Conservation (phyloP, 2,329 filamentous ascomycete genomes). For the Talaromyces sp. region DNA sequence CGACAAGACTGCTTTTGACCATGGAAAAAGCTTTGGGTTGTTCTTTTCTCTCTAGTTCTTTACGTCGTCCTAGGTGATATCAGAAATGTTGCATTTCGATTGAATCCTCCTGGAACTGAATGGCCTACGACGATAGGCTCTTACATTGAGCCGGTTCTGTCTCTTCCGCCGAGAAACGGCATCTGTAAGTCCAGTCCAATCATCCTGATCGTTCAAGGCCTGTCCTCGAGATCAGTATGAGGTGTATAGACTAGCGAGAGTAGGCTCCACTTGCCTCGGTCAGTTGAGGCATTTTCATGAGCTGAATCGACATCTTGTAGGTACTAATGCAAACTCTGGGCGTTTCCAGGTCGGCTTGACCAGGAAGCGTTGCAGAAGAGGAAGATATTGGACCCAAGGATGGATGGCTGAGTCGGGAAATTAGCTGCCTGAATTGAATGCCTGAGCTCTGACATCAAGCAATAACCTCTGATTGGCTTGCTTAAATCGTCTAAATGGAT, state of each 20-base stretch:
- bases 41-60: background rate
- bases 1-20: too few relatives aligned
- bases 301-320: slow-evolving; percentile 25
- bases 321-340: slow-evolving; percentile 15
- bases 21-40: background rate
- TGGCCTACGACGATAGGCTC: slow-evolving; percentile 37
- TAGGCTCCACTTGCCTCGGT: slow-evolving; percentile 31
- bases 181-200: slow-evolving; percentile 48
- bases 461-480: background rate
- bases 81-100: background rate
- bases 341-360: background rate
- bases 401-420: background rate
- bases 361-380: background rate
- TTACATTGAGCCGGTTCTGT: slow-evolving; percentile 48
- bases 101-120: background rate
- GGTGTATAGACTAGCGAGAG: slow-evolving; percentile 17
- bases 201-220: slow-evolving; percentile 40
- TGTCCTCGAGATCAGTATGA: slow-evolving; percentile 29
- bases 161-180: slow-evolving; percentile 40
- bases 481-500: background rate
- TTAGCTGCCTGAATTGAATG: background rate
- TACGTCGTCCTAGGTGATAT: background rate
- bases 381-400: background rate
- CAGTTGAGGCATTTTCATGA: slow-evolving; percentile 37
- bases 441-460: background rate